Base-by-base conservation (phyloP, 2,329 filamentous ascomycete genomes). In the Raffaelea arxii region DNA sequence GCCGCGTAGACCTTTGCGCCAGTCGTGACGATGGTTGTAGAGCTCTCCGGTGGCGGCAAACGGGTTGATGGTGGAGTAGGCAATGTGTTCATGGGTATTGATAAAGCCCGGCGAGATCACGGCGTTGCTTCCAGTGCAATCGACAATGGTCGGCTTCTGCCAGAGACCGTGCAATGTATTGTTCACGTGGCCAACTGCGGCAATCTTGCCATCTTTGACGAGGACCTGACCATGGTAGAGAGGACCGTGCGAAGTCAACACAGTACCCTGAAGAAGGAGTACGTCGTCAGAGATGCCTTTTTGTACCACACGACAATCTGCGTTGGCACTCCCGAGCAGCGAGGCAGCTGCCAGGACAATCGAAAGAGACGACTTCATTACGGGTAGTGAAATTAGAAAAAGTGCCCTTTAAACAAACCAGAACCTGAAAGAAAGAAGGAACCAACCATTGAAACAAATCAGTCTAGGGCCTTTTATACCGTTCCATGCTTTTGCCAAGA, bases 41-140 rank as follows among this genome's bases (percentile, higher is more conserved):
- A 53, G 48, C 41, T 56, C 56, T 2, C 27, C 27, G 27, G 27
- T 32, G 27, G 27, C 27, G 27, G 48, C 39, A 22, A 59, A 51
- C 6, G 58, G 58, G 12, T 24, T 44, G 43, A 56, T 50, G 19
- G 56, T 58, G 3, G 56, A 52, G 46, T 49, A 60, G 14, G 50
- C 54, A 46, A 60, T 55, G 48, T 60, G 58, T 44, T 60, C 57
- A 42, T 60, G 58, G 2, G 55, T 54, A 48, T 60, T 59, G 53
- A 60, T 55, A 49, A 59, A 59, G 25, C 57, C 58, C 0, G 58
- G 57, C 2, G 57, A 59, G 39, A 60, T 57, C 41, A 59, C 55
- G 6, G 56, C 55, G 27, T 32, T 16, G 27, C 27, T 32, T 6
- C 46, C 50, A 7, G 50, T 25, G 46, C 58, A 60, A 23, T 56